Conservation (phyloP, 805 yeast genomes). For the Citeromyces matritensis region DNA sequence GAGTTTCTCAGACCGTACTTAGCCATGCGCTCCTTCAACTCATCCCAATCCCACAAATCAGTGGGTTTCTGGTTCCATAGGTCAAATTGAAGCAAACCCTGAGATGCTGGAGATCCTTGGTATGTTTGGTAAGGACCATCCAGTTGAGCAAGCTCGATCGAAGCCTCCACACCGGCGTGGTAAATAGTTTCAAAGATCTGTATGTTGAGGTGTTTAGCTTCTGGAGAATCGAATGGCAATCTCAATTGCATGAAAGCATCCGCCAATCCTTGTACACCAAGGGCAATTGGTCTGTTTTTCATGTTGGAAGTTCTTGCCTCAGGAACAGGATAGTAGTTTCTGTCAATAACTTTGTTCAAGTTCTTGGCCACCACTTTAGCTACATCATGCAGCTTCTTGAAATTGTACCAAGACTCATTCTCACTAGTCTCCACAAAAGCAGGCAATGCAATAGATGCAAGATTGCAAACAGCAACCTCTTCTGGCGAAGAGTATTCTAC, state of each 20-base stretch:
- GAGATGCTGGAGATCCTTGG: conserved; percentile 44
- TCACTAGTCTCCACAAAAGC: conserved; percentile 33
- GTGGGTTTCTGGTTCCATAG: conserved; percentile 46
- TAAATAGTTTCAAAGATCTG: conserved; percentile 49
- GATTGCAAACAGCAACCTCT: conserved; percentile 47
- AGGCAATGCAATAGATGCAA: conserved; percentile 45
- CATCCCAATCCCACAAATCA: conserved; percentile 43
- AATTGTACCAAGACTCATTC: conserved; percentile 29
- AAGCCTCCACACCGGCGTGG: conserved; percentile 44
- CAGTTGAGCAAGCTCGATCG: conserved; percentile 32
- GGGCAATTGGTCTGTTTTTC: conserved; percentile 47
- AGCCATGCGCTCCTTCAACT: conserved; percentile 30
- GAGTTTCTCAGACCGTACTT: conserved; percentile 42
- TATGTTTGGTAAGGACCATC: conserved; percentile 36
- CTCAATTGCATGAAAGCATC: conserved; percentile 41
- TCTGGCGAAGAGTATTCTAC: conserved; percentile 45
- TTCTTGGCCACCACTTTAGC: conserved; percentile 39
- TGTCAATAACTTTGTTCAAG: conserved; percentile 41
- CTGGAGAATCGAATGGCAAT: conserved; percentile 41
- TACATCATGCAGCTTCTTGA: conserved; percentile 37
- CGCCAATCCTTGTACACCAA: conserved; percentile 52
- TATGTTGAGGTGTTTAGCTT: conserved; percentile 38
- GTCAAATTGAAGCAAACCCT: conserved; percentile 42
- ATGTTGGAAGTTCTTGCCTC: conserved; percentile 37
- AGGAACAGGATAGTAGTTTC: conserved; percentile 39